Evolutionary conservation across 2,329 filamentous ascomycete species (phyloP).

Genomic region (Beauveria asiatica): DNA sequence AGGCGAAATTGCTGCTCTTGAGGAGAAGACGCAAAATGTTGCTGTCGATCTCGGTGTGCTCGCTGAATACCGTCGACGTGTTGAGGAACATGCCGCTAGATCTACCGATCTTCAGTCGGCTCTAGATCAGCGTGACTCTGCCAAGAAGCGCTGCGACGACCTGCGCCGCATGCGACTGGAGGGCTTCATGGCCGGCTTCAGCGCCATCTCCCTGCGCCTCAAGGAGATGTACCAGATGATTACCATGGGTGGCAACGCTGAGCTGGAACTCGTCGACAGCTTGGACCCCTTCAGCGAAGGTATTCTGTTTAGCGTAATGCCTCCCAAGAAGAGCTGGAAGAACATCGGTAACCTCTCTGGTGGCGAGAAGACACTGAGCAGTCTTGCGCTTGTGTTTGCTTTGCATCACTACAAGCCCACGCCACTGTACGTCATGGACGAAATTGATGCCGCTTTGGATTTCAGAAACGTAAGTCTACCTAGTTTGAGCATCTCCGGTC

Average conservation of each 20-base stretch:
- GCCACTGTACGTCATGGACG: conserved; percentile 97
- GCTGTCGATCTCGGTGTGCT: conserved; percentile 85
- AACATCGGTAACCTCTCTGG: conserved; percentile 94
- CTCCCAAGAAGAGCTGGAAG: conserved; percentile 99
- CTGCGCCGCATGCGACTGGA: conserved; percentile 83
- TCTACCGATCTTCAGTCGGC: conserved; percentile 78
- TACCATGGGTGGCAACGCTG: conserved; percentile 97
- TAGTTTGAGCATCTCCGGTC: neutral
- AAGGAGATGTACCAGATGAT: conserved; percentile 99
- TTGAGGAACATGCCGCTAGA: conserved; percentile 71
- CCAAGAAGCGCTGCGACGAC: conserved; percentile 89
- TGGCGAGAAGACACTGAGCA: conserved; percentile 94
- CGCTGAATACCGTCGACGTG: conserved; percentile 76
- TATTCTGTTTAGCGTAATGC: conserved; percentile 97
- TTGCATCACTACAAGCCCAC: conserved; percentile 97
- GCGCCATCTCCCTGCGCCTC: conserved; percentile 81
- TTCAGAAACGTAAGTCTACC: conserved; percentile 81
- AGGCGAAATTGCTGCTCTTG: conserved; percentile 52
- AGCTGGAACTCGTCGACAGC: conserved; percentile 92
- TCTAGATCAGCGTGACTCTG: conserved; percentile 68
- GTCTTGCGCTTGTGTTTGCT: conserved; percentile 92
- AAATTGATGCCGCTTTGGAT: conserved; percentile 96
- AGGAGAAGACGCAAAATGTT: conserved; percentile 70
- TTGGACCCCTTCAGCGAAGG: conserved; percentile 95
- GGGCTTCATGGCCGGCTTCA: conserved; percentile 98